phyloP scores from a whole-genome alignment of 2,329 filamentous ascomycete species.

The Setomelanomma holmii region DNA sequence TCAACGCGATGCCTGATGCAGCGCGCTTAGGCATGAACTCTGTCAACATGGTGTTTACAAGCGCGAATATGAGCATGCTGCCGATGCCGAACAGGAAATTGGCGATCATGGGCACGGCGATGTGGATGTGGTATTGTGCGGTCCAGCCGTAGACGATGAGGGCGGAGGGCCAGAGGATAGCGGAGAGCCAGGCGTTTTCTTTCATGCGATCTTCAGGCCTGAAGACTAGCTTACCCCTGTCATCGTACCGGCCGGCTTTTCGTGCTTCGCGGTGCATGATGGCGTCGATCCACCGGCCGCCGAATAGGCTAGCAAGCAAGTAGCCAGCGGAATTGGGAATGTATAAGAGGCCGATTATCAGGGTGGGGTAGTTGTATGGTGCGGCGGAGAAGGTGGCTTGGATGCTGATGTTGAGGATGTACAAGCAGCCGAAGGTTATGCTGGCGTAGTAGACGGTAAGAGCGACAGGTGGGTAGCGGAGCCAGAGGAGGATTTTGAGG shows the following conservation, averaged over 20 bases:
- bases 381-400: constrained; percentile 42
- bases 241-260: constrained; percentile 46
- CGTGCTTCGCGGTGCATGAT: constrained; percentile 51
- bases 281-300: constrained; percentile 49
- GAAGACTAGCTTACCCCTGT: constrained; percentile 43
- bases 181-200: constrained; percentile 50
- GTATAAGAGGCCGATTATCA: constrained; percentile 49
- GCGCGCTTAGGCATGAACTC: constrained; percentile 50
- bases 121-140: constrained; percentile 39
- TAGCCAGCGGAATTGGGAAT: constrained; percentile 49
- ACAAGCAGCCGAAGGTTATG: constrained; percentile 49
- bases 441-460: constrained; percentile 50
- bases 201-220: constrained; percentile 50
- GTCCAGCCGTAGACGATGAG: constrained; percentile 50
- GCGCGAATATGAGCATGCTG: constrained; percentile 48
- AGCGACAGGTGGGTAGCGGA: constrained; percentile 48
- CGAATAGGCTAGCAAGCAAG: constrained; percentile 42
- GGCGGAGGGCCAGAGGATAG: constrained; percentile 44
- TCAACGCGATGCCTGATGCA: constrained; percentile 47
- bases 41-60: constrained; percentile 50
- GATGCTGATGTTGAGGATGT: constrained; percentile 51
- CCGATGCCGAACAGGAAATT: constrained; percentile 53
- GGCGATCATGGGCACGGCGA: constrained; percentile 46
- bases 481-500: constrained; percentile 46
- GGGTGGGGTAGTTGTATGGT: constrained; percentile 46